Percentiles rank a stretch among this genome's conserved stretches.
phyloP scores from a whole-genome alignment of 148 eudicot genomes.

The Chenopodium album region DNA sequence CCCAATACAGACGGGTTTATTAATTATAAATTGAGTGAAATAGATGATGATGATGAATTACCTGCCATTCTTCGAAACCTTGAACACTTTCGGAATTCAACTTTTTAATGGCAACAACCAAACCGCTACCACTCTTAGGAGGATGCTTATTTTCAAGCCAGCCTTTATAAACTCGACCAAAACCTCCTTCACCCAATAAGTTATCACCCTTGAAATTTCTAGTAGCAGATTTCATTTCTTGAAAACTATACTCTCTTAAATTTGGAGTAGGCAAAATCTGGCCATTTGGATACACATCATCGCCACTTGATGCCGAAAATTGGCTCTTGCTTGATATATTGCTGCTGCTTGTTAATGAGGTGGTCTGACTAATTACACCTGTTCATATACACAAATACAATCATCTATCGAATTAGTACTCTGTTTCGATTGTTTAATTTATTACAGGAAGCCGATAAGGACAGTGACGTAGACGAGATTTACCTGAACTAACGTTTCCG shows the following conservation, averaged over 20 bases:
- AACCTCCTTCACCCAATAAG: constrained; percentile 52
- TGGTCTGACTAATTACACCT: background rate
- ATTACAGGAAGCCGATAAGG: too few species aligned
- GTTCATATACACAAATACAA: background rate
- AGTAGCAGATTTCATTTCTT: constrained; percentile 60
- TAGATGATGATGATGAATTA: constrained; percentile 13
- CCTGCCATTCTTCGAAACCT: constrained; percentile 93
- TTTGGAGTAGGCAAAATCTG: constrained; percentile 47
- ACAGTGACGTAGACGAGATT: background rate
- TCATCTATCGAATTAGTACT: background rate
- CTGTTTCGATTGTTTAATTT: too few species aligned
- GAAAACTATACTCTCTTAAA: constrained; percentile 48
- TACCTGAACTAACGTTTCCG: constrained; percentile 49
- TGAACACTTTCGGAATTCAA: constrained; percentile 68
- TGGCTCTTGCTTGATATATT: constrained; percentile 48
- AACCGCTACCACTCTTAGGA: constrained; percentile 33
- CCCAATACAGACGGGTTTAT: too few species aligned
- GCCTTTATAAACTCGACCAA: constrained; percentile 66
- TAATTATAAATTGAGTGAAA: background rate
- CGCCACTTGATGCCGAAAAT: constrained; percentile 48
- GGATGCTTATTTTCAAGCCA: constrained; percentile 57
- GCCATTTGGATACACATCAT: constrained; percentile 36
- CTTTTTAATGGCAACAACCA: constrained; percentile 70
- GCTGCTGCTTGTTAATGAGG: constrained; percentile 26
- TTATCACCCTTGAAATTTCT: constrained; percentile 54